A percentile compares a stretch with the other conserved stretches of the same genome.
These are phyloP conservation scores for Rhodotorula kratochvilovae DNA, from an alignment of 768 basidiomycete genomes.

Conservation along the genomic window DNA sequence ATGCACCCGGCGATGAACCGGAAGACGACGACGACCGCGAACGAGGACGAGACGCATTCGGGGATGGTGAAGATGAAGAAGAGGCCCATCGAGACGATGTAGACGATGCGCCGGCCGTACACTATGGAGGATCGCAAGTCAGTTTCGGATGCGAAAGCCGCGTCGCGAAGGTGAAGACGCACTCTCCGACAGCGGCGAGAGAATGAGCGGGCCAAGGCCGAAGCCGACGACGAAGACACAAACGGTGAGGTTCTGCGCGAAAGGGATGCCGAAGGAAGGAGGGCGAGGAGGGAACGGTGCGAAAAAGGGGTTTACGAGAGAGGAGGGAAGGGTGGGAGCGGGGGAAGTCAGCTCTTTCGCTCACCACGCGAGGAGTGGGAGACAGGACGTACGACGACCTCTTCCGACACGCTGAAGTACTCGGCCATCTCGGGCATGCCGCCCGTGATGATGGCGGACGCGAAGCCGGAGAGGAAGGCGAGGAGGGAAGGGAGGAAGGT, in stretches of 20 bases:
- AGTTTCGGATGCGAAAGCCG: not conserved
- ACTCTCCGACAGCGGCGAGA: conserved; percentile 42
- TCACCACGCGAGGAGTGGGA: too few relatives aligned
- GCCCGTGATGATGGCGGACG: conserved; percentile 43
- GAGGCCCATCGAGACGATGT: conserved; percentile 42
- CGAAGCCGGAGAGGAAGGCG: conserved; percentile 44
- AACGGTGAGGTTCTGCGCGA: conserved; percentile 2
- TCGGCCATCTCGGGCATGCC: conserved; percentile 40
- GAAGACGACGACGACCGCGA: conserved; percentile 44
- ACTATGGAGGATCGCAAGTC: conserved; percentile 7
- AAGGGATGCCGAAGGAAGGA: too few relatives aligned
- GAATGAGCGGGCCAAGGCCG: conserved; percentile 46
- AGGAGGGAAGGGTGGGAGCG: too few relatives aligned
- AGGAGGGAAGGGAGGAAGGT: conserved; percentile 23
- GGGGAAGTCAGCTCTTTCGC: too few relatives aligned
- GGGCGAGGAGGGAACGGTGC: too few relatives aligned
- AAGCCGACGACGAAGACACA: conserved; percentile 40
- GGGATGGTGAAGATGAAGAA: conserved; percentile 48
- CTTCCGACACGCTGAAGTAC: conserved; percentile 37
- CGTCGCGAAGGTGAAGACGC: not conserved
- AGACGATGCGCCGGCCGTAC: conserved; percentile 43
- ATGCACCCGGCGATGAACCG: conserved; percentile 41
- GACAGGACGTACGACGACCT: conserved; percentile 20
- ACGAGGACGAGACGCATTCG: conserved; percentile 40
- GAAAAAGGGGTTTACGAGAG: too few relatives aligned